These are phyloP conservation scores for Nicotiana tabacum DNA, from an alignment of 257 asterid genomes.

Conservation along the genomic window DNA sequence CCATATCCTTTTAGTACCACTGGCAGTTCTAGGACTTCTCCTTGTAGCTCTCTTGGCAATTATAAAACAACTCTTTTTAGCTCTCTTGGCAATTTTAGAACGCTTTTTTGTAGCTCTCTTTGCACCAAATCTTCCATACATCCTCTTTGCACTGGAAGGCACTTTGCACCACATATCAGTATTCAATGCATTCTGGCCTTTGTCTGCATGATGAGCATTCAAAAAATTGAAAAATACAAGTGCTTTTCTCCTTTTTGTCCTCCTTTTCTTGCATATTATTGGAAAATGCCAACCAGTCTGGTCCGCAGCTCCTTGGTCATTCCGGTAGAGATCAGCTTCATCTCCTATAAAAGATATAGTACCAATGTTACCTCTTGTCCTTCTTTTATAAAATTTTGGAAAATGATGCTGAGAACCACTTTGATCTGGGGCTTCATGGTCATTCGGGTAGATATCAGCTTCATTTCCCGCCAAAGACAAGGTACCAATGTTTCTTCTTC, in stretches of 20 bases:
- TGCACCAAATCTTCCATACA: not conserved
- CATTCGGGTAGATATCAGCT: not conserved
- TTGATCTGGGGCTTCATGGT: not conserved
- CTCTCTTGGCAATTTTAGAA: not conserved
- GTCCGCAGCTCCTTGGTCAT: no score
- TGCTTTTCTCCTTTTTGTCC: constrained; percentile 16
- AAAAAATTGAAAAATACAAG: not conserved
- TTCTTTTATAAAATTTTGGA: not conserved
- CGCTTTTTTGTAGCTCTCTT: not conserved
- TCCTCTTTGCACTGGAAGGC: not conserved
- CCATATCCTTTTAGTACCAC: not conserved
- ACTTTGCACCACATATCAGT: not conserved
- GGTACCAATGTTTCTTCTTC: not conserved
- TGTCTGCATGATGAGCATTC: constrained; percentile 1
- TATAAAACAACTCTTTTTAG: not conserved
- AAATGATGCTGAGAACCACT: not conserved
- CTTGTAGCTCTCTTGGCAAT: not conserved
- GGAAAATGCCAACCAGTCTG: constrained; percentile 9
- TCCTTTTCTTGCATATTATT: constrained; percentile 14
- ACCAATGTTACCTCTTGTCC: not conserved
- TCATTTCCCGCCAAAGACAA: constrained; percentile 4
- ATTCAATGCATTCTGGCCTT: not conserved
- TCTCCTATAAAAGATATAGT: not conserved
- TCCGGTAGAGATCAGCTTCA: not conserved
- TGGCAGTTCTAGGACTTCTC: not conserved